Evolutionary conservation across 371 early-diverging fungal species (phyloP), one percentile per base, ranked within the genome.

Genomic region (Thermomucor indicae-seudaticae): DNA sequence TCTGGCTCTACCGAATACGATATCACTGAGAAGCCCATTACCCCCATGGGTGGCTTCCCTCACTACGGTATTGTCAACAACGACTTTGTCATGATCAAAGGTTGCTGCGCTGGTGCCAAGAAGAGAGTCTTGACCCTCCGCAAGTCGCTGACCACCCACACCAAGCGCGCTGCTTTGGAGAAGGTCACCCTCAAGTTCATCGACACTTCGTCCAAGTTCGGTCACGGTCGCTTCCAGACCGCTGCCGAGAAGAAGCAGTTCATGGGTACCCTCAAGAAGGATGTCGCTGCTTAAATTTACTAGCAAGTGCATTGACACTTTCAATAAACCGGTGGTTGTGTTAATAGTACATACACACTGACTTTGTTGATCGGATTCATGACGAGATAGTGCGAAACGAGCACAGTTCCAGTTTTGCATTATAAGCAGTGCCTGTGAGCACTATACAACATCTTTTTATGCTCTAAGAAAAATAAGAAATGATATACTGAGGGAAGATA

Each of bases 221-320:
- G 99, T 67, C 96, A 96, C 80, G 99, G 99, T 84, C 94, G 99
- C 72, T 99, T 99, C 99, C 99, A 99, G 86, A 98, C 99, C 69
- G 78, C 88, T 60, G 92, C 84, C 70, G 99, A 99, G 85, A 99
- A 99, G 93, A 79, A 81, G 70, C 84, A 87, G 51, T 98, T 95
- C 90, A 86, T 91, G 85, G 98, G 95, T 61, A 85, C 89, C 57
- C 88, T 91, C 85, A 93, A 93, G 89, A 89, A 88, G 87, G 88
- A 92, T 54, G 37, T 37, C 37, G 4, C 37, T 37, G 37, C 37
- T 37, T 37, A 37, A 37, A 19, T n/a, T n/a, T n/a, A n/a, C n/a
- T n/a, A n/a, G n/a, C n/a, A n/a, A n/a, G n/a, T n/a, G n/a, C n/a
- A n/a, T n/a, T n/a, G n/a, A n/a, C n/a, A 42, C 25, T 20, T 24